phyloP scores from a whole-genome alignment of 306 rosid genomes.

The Cucumis melo region DNA sequence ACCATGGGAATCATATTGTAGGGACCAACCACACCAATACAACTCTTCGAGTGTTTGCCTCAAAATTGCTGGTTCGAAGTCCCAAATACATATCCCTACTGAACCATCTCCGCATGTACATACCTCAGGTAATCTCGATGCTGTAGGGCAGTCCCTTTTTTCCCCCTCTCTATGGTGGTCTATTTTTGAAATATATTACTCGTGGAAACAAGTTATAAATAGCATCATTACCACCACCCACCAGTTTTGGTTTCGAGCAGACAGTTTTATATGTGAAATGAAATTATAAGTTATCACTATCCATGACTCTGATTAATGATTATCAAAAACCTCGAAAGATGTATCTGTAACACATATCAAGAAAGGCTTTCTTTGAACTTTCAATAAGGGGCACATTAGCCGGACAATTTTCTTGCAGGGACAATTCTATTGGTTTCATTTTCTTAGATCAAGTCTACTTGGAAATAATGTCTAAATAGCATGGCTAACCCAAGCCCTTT shows the following conservation, averaged over 20 bases:
- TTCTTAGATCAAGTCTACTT: neutral
- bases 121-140: slow-evolving; percentile 63
- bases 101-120: slow-evolving; percentile 88
- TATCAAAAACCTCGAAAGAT: neutral
- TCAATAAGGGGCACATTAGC: no score
- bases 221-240: neutral
- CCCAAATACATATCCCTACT: slow-evolving; percentile 95
- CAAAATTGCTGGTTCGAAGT: slow-evolving; percentile 88
- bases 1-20: slow-evolving; percentile 74
- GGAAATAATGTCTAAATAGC: neutral
- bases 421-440: neutral
- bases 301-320: neutral
- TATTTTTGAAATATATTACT: neutral
- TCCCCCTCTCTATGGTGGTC: neutral
- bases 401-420: no score
- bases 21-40: slow-evolving; percentile 64
- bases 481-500: neutral
- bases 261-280: neutral
- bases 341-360: neutral
- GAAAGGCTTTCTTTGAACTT: no score
- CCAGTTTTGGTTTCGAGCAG: neutral
- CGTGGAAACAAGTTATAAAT: neutral
- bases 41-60: slow-evolving; percentile 58
- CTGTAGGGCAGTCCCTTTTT: neutral
- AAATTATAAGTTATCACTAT: neutral